Base-by-base conservation (phyloP, 108 stramenopile species). In the Aureococcus anophagefferens region DNA sequence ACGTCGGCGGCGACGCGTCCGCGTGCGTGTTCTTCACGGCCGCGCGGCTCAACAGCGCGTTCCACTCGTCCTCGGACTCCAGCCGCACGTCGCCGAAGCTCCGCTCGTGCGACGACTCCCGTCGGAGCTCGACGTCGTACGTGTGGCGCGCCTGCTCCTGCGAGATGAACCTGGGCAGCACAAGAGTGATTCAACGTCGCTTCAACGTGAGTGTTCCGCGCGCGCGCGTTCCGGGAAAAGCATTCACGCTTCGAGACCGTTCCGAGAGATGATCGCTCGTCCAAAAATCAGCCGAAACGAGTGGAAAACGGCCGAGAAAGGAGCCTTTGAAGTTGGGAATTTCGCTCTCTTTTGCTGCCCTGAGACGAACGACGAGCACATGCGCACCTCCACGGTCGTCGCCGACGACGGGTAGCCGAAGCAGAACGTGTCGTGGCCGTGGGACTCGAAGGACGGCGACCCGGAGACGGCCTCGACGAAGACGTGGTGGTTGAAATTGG, bases 351-450 rank as follows among this genome's bases (percentile, higher is more conserved):
- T n/a, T n/a, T n/a, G n/a, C n/a, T n/a, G n/a, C n/a, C n/a, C n/a
- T n/a, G n/a, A n/a, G 62, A 79, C 62, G 32, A 79, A 64, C 4
- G 74, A 75, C 25, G 78, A 75, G 14, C 45, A 69, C 33, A 79
- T 75, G 3, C 63, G 36, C 0, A 79, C 17, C 30, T 25, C 25
- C 16, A 68, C 78, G 21, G 32, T 33, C 30, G 69, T 67, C 0
- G 46, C 74, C 18, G 34, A 0, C 25, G 29, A 35, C 13, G 4
- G 4, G 37, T 32, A 75, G 29, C 14, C 11, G 63, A 75, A 75
- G 44, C 74, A 75, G 33, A 63, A 32, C 7, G 40, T 14, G 63
- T 70, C 68, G 28, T 25, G 32, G 30, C 30, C 62, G 4, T 35
- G 30, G 3, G 4, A 36, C 62, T 62, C 62, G n/a, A 25, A 29